Evolutionary conservation across 2,329 filamentous ascomycete species (phyloP).

Genomic region (Onygenales sp.): DNA sequence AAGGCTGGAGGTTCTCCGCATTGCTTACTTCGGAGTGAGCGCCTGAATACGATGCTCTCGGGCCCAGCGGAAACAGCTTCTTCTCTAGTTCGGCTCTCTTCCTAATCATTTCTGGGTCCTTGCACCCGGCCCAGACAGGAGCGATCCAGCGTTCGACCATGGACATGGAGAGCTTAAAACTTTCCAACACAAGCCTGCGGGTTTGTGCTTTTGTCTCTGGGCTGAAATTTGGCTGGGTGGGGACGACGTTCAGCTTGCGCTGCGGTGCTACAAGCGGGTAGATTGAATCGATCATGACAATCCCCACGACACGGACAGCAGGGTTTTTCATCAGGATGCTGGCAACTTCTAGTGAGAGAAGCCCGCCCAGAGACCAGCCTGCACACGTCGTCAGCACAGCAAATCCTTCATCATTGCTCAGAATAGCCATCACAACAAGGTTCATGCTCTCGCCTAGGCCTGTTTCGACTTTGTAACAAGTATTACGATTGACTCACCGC

Average conservation of each 20-base stretch:
- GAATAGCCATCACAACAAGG: not conserved
- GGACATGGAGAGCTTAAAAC: slow-evolving; percentile 6
- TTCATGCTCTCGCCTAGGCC: not conserved
- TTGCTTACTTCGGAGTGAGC: too few species aligned
- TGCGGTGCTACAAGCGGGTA: slow-evolving; percentile 4
- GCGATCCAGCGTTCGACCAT: slow-evolving; percentile 11
- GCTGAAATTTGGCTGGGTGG: slow-evolving; percentile 6
- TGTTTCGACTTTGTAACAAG: not conserved
- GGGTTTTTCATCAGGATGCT: slow-evolving; percentile 9
- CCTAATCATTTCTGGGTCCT: not conserved
- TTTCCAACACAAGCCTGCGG: slow-evolving; percentile 6
- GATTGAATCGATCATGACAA: slow-evolving; percentile 15
- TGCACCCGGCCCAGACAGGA: slow-evolving; percentile 9
- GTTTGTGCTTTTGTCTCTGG: slow-evolving; percentile 8
- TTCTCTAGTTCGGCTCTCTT: slow-evolving; percentile 6
- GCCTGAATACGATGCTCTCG: not conserved
- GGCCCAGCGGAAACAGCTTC: slow-evolving; percentile 2
- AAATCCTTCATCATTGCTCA: not conserved
- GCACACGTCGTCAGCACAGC: not conserved
- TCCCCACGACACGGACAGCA: slow-evolving; percentile 9
- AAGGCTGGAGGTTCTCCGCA: not conserved
- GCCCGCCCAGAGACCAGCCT: slow-evolving; percentile 16
- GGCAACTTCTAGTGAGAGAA: slow-evolving; percentile 14
- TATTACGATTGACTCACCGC: slow-evolving; percentile 7
- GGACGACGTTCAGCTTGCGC: slow-evolving; percentile 1